Conservation (phyloP, 2,329 filamentous ascomycete species). For the Pyrenophora graminea region DNA sequence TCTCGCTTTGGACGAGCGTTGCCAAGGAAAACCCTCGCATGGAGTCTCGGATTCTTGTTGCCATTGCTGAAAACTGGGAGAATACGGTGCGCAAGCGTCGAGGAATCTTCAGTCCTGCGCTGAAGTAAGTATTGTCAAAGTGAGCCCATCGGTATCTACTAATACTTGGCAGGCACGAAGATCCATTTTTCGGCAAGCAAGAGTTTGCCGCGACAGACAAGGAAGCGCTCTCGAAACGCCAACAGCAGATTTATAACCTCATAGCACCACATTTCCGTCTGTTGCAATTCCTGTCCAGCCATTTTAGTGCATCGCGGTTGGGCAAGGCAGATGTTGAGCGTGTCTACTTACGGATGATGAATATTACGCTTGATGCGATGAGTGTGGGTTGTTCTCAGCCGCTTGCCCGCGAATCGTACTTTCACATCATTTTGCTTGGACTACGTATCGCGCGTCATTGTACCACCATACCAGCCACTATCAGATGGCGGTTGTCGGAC, state of each 20-base stretch:
- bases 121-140: slow-evolving; percentile 57
- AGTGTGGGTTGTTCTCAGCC: slow-evolving; percentile 70
- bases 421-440: slow-evolving; percentile 83
- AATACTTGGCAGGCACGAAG: slow-evolving; percentile 59
- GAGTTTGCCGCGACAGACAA: slow-evolving; percentile 93
- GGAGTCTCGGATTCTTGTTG: slow-evolving; percentile 81
- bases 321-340: slow-evolving; percentile 80
- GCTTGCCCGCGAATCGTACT: slow-evolving; percentile 86
- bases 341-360: slow-evolving; percentile 79
- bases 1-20: slow-evolving; percentile 94
- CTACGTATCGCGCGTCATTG: slow-evolving; percentile 75
- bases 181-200: slow-evolving; percentile 88
- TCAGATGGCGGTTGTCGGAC: slow-evolving; percentile 85
- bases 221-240: slow-evolving; percentile 71
- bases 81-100: slow-evolving; percentile 74
- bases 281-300: slow-evolving; percentile 87
- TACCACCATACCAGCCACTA: slow-evolving; percentile 64
- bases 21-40: slow-evolving; percentile 93
- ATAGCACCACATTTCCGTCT: slow-evolving; percentile 85
- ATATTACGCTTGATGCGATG: slow-evolving; percentile 76
- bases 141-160: slow-evolving; percentile 24
- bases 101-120: slow-evolving; percentile 77
- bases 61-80: slow-evolving; percentile 92
- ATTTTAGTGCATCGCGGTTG: slow-evolving; percentile 91
- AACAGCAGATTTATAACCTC: slow-evolving; percentile 78